Evolutionary conservation across 2,329 filamentous ascomycete genomes (phyloP).

Genomic region (Mycosphaerelloides madeirae): DNA sequence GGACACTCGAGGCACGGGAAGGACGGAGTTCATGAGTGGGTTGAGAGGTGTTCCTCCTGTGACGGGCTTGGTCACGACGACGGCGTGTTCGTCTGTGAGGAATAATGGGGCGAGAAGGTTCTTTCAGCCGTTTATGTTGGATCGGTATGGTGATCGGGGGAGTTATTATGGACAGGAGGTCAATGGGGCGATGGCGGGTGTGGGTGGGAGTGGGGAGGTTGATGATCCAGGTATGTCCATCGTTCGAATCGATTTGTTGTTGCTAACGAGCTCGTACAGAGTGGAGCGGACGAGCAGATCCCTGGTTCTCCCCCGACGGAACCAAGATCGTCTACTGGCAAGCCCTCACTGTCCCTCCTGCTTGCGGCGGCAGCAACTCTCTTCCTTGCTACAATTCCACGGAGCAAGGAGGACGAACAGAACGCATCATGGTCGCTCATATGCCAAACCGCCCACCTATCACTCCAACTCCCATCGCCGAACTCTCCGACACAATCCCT

Average conservation of each 20-base stretch:
- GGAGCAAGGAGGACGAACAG: slow-evolving; percentile 35
- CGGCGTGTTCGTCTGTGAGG: slow-evolving; percentile 37
- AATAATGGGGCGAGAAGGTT: slow-evolving; percentile 46
- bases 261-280: too few relatives aligned
- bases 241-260: too few relatives aligned
- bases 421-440: slow-evolving; percentile 41
- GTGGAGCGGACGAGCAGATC: slow-evolving; percentile 49
- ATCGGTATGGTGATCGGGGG: slow-evolving; percentile 43
- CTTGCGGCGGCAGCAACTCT: slow-evolving; percentile 43
- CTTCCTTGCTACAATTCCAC: slow-evolving; percentile 40
- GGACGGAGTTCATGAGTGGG: slow-evolving; percentile 41
- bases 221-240: too few relatives aligned
- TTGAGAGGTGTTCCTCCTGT: slow-evolving; percentile 44
- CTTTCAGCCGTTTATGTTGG: slow-evolving; percentile 45
- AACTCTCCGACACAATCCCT: slow-evolving; percentile 30
- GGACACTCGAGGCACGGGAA: slow-evolving; percentile 41
- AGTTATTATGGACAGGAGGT: slow-evolving; percentile 43
- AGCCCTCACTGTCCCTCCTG: slow-evolving; percentile 35
- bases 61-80: slow-evolving; percentile 34
- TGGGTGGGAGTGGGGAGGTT: slow-evolving; percentile 28
- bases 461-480: slow-evolving; percentile 17
- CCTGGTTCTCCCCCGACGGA: slow-evolving; percentile 39
- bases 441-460: slow-evolving; percentile 33
- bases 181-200: slow-evolving; percentile 31
- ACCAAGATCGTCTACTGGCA: slow-evolving; percentile 44